phyloP scores from a whole-genome alignment of 176 grass and related monocot genomes.

The Dendrocalamus sinicus region DNA sequence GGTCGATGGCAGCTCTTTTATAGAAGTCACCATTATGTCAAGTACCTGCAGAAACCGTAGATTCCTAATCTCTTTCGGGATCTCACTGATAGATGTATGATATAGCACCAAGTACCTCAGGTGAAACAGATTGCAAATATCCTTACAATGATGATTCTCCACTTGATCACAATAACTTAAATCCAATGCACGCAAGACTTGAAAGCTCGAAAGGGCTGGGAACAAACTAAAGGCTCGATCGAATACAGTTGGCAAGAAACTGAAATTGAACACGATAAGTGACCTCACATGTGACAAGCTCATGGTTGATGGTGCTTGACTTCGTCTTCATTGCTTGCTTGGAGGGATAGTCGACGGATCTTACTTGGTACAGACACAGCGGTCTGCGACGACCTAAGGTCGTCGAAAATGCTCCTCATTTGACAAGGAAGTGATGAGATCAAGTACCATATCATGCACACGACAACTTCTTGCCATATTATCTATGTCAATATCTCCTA shows the following conservation, averaged over 20 bases:
- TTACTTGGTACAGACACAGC: too few species aligned
- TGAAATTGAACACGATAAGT: too few species aligned
- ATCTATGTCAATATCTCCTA: rapidly evolving
- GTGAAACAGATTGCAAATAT: conserved; percentile 12
- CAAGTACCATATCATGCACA: conserved; percentile 41
- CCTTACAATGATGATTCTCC: background rate
- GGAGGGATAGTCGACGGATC: too few species aligned
- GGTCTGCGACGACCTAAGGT: background rate
- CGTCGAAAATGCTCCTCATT: conserved; percentile 29
- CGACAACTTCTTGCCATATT: rapidly evolving
- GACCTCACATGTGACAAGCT: too few species aligned
- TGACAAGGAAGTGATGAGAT: conserved; percentile 26
- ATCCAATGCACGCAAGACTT: background rate
- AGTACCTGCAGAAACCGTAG: background rate
- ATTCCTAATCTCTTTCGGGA: background rate
- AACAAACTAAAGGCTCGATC: too few species aligned
- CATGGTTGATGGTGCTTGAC: too few species aligned
- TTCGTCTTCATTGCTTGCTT: too few species aligned
- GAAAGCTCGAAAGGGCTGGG: too few species aligned
- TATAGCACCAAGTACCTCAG: background rate
- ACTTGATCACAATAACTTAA: background rate
- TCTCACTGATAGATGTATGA: background rate
- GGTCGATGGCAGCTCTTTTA: background rate
- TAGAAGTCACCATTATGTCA: too few species aligned
- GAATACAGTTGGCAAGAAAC: too few species aligned